Conservation (phyloP, 1,139 yeast genomes). For the Debaryomycetaceae sp. region DNA sequence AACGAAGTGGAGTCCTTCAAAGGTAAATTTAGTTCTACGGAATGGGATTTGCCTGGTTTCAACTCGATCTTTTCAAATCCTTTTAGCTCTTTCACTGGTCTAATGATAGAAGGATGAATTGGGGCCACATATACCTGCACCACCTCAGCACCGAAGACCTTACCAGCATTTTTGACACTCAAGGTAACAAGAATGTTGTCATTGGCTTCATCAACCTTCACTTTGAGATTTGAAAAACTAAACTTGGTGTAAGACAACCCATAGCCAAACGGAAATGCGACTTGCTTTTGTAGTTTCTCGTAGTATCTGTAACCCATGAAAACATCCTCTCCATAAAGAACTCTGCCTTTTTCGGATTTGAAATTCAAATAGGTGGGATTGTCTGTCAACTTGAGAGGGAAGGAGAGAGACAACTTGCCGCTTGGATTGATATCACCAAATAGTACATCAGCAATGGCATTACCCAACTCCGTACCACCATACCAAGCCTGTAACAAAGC, state of each 20-base stretch:
- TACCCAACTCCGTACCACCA: slow-evolving; percentile 30
- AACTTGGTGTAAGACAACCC: slow-evolving; percentile 59
- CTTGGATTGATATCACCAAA: slow-evolving; percentile 23
- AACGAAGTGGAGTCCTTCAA: slow-evolving; percentile 25
- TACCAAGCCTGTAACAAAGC: slow-evolving; percentile 51
- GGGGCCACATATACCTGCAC: slow-evolving; percentile 45
- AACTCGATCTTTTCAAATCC: slow-evolving; percentile 49
- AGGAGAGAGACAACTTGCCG: slow-evolving; percentile 33
- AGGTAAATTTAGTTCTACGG: slow-evolving; percentile 22
- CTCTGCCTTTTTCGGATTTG: slow-evolving; percentile 43
- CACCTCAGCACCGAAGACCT: slow-evolving; percentile 39
- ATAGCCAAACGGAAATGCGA: slow-evolving; percentile 57
- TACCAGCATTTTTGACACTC: slow-evolving; percentile 39
- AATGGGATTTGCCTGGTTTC: slow-evolving; percentile 32
- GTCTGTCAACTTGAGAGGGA: slow-evolving; percentile 42
- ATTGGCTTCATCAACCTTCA: slow-evolving; percentile 8
- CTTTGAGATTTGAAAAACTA: slow-evolving; percentile 13
- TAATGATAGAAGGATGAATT: slow-evolving; percentile 33
- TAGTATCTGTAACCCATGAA: slow-evolving; percentile 60
- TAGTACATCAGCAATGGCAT: slow-evolving; percentile 22
- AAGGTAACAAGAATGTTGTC: slow-evolving; percentile 19
- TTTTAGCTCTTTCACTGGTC: slow-evolving; percentile 56
- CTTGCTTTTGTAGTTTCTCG: slow-evolving; percentile 45
- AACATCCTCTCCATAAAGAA: slow-evolving; percentile 53
- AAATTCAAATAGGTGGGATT: slow-evolving; percentile 45